Evolutionary conservation across 768 basidiomycete species (phyloP).

Genomic region (Suillus alpinus): DNA sequence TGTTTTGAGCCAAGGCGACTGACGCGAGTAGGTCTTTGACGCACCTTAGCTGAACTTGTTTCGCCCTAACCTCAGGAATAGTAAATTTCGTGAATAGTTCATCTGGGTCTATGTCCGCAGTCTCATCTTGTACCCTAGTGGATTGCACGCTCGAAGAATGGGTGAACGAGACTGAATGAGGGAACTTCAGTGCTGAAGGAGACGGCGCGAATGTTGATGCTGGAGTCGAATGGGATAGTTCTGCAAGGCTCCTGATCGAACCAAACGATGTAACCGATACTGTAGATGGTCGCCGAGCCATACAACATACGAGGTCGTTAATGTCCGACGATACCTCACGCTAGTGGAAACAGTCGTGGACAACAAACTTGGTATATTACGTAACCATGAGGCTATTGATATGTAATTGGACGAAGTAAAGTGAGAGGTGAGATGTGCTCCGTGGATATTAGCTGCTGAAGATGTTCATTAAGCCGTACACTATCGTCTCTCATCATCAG

Average conservation of each 20-base stretch:
- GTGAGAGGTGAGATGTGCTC: background rate
- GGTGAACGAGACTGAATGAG: conserved; percentile 11
- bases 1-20: conserved; percentile 5
- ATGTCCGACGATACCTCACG: background rate
- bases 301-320: conserved; percentile 13
- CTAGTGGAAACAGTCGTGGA: background rate
- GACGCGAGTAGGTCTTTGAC: conserved; percentile 7
- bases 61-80: conserved; percentile 65
- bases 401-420: background rate
- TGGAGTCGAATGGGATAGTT: conserved; percentile 6
- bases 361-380: conserved; percentile 15
- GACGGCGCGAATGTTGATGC: conserved; percentile 7
- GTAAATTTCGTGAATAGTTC: conserved; percentile 70
- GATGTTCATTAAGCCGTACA: conserved; percentile 12
- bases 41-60: conserved; percentile 70
- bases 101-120: conserved; percentile 54
- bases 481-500: conserved; percentile 23
- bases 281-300: conserved; percentile 40
- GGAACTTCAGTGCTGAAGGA: conserved; percentile 10
- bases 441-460: conserved; percentile 6
- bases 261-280: conserved; percentile 29
- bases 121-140: conserved; percentile 17
- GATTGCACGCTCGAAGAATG: conserved; percentile 6
- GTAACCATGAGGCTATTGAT: conserved; percentile 16
- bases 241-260: conserved; percentile 17